These are phyloP conservation scores for Cercis canadensis DNA, from an alignment of 306 rosid genomes.

Conservation along the genomic window DNA sequence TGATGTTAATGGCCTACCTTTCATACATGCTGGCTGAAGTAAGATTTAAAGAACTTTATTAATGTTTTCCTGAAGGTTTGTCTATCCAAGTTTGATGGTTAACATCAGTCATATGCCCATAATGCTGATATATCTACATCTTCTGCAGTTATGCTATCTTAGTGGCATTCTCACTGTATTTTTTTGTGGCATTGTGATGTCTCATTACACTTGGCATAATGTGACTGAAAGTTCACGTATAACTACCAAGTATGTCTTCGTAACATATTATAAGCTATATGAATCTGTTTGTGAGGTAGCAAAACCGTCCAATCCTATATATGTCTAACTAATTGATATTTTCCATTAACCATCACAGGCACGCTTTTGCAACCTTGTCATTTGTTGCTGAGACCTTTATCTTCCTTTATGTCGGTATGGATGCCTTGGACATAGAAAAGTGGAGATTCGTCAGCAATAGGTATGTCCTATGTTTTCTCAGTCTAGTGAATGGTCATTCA, in stretches of 20 bases:
- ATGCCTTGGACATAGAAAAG: slow-evolving; percentile 97
- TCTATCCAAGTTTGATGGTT: slow-evolving; percentile 21
- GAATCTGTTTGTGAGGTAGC: slow-evolving; percentile 18
- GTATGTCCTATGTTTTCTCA: slow-evolving; percentile 47
- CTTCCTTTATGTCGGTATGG: slow-evolving; percentile 99
- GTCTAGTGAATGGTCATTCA: neutral
- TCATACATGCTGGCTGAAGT: slow-evolving; percentile 98
- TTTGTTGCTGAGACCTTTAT: slow-evolving; percentile 88
- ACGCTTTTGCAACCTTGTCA: slow-evolving; percentile 92
- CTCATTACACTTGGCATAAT: slow-evolving; percentile 99
- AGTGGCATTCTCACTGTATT: slow-evolving; percentile 99
- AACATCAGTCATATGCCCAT: slow-evolving; percentile 23
- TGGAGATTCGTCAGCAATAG: slow-evolving; percentile 95
- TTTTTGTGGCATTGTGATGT: slow-evolving; percentile 98
- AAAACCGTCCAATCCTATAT: slow-evolving; percentile 24
- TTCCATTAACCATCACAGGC: slow-evolving; percentile 58
- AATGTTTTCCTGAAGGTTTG: slow-evolving; percentile 16
- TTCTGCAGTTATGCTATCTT: slow-evolving; percentile 78
- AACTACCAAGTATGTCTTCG: slow-evolving; percentile 79
- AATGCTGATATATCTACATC: slow-evolving; percentile 29
- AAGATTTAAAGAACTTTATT: slow-evolving; percentile 43
- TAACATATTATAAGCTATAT: slow-evolving; percentile 28
- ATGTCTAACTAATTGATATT: slow-evolving; percentile 17
- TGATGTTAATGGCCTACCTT: slow-evolving; percentile 99
- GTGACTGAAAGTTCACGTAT: slow-evolving; percentile 93